Conservation (phyloP, 1,139 yeast genomes). For the Yamadazyma buinensis region DNA sequence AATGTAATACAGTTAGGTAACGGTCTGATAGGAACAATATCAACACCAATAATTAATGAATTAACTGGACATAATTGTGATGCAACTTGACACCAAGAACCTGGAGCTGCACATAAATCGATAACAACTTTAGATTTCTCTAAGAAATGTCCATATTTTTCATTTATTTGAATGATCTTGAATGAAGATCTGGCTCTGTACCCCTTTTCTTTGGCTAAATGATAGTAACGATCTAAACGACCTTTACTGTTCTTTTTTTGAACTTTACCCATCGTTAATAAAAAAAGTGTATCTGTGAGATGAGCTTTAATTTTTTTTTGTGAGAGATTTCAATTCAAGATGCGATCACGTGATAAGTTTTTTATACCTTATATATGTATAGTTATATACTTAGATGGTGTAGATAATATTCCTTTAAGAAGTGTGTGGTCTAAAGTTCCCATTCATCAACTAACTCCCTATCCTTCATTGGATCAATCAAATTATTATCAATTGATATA, state of each 20-base stretch:
- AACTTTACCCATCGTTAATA: slow-evolving; percentile 83
- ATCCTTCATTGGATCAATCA: slow-evolving; percentile 24
- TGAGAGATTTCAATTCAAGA: not conserved
- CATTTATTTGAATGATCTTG: slow-evolving; percentile 91
- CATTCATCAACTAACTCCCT: slow-evolving; percentile 22
- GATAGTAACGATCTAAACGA: slow-evolving; percentile 97
- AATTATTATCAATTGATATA: slow-evolving; percentile 58
- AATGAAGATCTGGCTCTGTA: slow-evolving; percentile 99
- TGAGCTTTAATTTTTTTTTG: slow-evolving; percentile 6
- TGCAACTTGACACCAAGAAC: slow-evolving; percentile 99
- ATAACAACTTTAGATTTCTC: slow-evolving; percentile 96
- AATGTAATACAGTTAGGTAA: slow-evolving; percentile 91
- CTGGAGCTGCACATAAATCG: slow-evolving; percentile 99
- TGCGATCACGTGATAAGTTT: slow-evolving; percentile 1
- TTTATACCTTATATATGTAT: slow-evolving; percentile 7
- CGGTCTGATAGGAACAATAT: slow-evolving; percentile 93
- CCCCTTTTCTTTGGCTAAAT: slow-evolving; percentile 95
- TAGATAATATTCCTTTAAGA: no score
- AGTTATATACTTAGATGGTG: not conserved
- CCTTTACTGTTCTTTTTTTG: slow-evolving; percentile 98
- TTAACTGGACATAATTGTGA: slow-evolving; percentile 88
- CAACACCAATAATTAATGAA: slow-evolving; percentile 94
- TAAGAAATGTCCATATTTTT: slow-evolving; percentile 90
- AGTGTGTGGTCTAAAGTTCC: slow-evolving; percentile 18
- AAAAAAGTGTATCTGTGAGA: no score